Conservation (phyloP, 176 grass and related monocot species). For the Triticum aestivum region IWGSC_CS_RefSeq_v2.1 NC_057804.1:524085291-524085790, state of each 20-base stretch:
- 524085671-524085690: too few species aligned
- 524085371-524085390: not conserved
- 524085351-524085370: not conserved
- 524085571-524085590: not conserved
- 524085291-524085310: not conserved
- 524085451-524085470: conserved; percentile 5
- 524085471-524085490: conserved; percentile 88
- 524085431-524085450: too few species aligned
- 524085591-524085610: not conserved
- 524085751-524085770: too few species aligned
- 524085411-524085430: too few species aligned
- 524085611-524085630: not conserved
- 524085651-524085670: too few species aligned
- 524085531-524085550: conserved; percentile 41
- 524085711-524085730: too few species aligned
- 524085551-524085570: not conserved
- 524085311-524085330: conserved; percentile 27
- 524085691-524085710: too few species aligned
- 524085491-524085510: conserved; percentile 96
- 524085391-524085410: too few species aligned
- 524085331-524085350: conserved; percentile 47
- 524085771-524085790: too few species aligned
- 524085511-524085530: conserved; percentile 92
- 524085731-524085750: too few species aligned
- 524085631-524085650: too few species aligned